These are phyloP conservation scores for Penicillium paxilli DNA, from an alignment of 495 filamentous ascomycete genomes.

Conservation along the genomic window DNA sequence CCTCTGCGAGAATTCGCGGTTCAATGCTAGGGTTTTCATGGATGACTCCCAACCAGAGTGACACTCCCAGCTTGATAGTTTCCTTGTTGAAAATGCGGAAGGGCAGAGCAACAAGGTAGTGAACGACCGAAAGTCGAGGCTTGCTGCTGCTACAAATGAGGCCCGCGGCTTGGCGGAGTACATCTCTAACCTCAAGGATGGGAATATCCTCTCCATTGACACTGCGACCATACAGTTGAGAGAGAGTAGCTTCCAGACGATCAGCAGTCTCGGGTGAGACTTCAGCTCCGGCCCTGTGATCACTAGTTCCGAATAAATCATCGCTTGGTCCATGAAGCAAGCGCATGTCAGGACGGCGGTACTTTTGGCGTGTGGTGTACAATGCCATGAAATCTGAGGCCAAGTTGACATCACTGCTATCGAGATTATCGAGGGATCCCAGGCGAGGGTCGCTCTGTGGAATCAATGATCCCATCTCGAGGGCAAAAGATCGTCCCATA, in stretches of 20 bases:
- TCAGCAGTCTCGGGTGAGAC: slow-evolving; percentile 18
- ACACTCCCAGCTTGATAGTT: slow-evolving; percentile 91
- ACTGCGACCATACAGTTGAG: slow-evolving; percentile 66
- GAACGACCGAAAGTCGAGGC: slow-evolving; percentile 73
- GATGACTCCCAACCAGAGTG: slow-evolving; percentile 93
- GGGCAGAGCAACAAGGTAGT: slow-evolving; percentile 85
- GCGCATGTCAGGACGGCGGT: slow-evolving; percentile 73
- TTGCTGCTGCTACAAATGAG: slow-evolving; percentile 73
- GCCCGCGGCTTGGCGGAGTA: slow-evolving; percentile 78
- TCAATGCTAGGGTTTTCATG: slow-evolving; percentile 92
- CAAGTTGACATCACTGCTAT: slow-evolving; percentile 73
- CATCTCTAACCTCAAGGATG: slow-evolving; percentile 74
- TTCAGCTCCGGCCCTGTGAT: slow-evolving; percentile 9
- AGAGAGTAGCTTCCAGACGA: slow-evolving; percentile 30
- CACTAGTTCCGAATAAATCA: slow-evolving; percentile 11
- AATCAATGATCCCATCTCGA: slow-evolving; percentile 87
- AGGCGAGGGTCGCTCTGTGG: slow-evolving; percentile 87
- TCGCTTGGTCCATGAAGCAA: slow-evolving; percentile 11
- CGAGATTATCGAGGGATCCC: slow-evolving; percentile 69
- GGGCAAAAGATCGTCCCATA: slow-evolving; percentile 89
- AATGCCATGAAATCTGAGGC: slow-evolving; percentile 95
- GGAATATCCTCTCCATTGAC: slow-evolving; percentile 64
- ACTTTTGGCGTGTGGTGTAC: slow-evolving; percentile 95
- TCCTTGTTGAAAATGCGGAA: slow-evolving; percentile 92
- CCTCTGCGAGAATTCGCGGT: slow-evolving; percentile 75